Conservation (phyloP, 371 early-diverging fungal species). For the Phascolomyces articulosus region DNA sequence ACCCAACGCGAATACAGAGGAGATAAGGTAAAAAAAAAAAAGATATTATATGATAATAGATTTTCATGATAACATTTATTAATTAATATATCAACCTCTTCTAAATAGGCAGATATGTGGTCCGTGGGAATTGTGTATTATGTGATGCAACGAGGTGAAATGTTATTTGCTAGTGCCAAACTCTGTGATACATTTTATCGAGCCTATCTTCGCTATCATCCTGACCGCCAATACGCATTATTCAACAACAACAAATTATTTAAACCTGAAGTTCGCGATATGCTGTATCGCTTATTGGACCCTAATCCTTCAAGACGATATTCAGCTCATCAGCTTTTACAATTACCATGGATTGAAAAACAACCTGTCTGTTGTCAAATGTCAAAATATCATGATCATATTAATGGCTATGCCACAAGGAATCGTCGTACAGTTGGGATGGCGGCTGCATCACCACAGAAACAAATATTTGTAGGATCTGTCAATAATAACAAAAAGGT, state of each 20-base stretch:
- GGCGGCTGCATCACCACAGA: not conserved
- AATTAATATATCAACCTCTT: too few relatives aligned
- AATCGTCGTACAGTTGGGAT: not conserved
- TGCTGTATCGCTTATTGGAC: constrained; percentile 80
- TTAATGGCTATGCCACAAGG: not conserved
- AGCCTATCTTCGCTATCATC: constrained; percentile 46
- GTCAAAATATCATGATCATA: not conserved
- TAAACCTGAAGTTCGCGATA: constrained; percentile 48
- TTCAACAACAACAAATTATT: constrained; percentile 51
- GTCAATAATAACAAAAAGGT: too few relatives aligned
- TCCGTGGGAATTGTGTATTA: constrained; percentile 80
- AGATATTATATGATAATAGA: too few relatives aligned
- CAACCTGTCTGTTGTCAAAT: not conserved
- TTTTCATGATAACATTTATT: too few relatives aligned
- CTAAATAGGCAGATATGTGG: constrained; percentile 89
- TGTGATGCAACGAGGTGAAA: constrained; percentile 77
- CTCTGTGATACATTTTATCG: constrained; percentile 64
- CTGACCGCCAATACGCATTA: constrained; percentile 55
- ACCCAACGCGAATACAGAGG: constrained; percentile 67
- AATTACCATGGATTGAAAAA: constrained; percentile 13
- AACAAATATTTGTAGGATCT: too few relatives aligned
- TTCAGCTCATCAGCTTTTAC: constrained; percentile 59
- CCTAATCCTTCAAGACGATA: constrained; percentile 74
- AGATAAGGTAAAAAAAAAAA: too few relatives aligned
- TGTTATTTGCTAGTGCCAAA: constrained; percentile 58